phyloP scores from a whole-genome alignment of 202 grass and related monocot genomes.

The Cymbopogon flexuosus region DNA sequence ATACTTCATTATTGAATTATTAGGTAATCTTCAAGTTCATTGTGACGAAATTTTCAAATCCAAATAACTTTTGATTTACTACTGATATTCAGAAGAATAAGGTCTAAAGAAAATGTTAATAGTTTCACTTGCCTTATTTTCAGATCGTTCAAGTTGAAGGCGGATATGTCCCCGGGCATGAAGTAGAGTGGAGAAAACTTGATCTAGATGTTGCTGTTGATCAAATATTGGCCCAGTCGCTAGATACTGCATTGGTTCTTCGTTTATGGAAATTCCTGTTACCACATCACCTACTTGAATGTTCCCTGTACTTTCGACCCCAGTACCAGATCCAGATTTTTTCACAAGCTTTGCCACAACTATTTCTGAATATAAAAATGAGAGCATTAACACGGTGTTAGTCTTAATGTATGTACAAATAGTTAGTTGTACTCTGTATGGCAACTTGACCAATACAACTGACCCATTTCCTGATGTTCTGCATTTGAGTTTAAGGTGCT shows the following conservation, averaged over 20 bases:
- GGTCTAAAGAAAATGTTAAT: background rate
- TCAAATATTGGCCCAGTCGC: background rate
- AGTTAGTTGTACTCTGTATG: background rate
- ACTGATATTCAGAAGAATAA: background rate
- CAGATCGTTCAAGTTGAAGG: conserved; percentile 21
- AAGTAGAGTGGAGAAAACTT: conserved; percentile 1
- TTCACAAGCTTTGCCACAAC: conserved; percentile 25
- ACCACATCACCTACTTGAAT: conserved; percentile 29
- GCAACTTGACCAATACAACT: background rate
- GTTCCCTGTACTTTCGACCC: conserved; percentile 31
- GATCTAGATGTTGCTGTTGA: background rate
- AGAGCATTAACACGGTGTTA: background rate
- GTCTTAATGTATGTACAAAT: background rate
- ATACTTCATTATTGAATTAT: background rate
- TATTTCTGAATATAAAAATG: conserved; percentile 14
- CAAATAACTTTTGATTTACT: background rate
- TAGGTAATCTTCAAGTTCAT: background rate
- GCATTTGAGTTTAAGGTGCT: background rate
- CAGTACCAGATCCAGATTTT: conserved; percentile 10
- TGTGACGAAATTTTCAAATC: background rate
- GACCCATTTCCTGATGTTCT: conserved; percentile 10
- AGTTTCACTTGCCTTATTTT: conserved; percentile 16
- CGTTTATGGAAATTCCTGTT: conserved; percentile 32
- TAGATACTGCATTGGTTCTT: conserved; percentile 26
- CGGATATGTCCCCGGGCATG: conserved; percentile 20